Percentiles rank a stretch among this genome's conserved stretches.
phyloP scores from a whole-genome alignment of 768 basidiomycete genomes.

The Leccinum pellstonianum region DNA sequence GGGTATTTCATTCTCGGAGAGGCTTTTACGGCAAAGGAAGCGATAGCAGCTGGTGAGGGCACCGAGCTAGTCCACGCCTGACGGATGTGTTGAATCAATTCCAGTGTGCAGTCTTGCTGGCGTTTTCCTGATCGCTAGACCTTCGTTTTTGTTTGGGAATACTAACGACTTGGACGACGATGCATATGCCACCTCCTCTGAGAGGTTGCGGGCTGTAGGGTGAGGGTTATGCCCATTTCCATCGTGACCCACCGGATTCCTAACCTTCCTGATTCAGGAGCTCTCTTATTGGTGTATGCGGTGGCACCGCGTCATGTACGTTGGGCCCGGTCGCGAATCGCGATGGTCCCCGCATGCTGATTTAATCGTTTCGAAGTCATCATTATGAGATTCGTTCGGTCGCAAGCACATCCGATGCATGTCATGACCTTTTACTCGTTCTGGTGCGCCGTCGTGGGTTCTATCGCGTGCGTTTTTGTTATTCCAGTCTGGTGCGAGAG shows the following conservation, averaged over 20 bases:
- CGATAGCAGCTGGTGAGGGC: slow-evolving; percentile 49
- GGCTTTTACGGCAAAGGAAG: slow-evolving; percentile 51
- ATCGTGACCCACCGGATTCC: neutral
- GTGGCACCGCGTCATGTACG: slow-evolving; percentile 69
- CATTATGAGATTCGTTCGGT: slow-evolving; percentile 66
- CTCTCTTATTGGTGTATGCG: slow-evolving; percentile 59
- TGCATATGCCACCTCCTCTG: slow-evolving; percentile 17
- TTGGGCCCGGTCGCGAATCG: slow-evolving; percentile 1
- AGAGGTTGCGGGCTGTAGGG: slow-evolving; percentile 61
- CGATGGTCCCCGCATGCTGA: neutral
- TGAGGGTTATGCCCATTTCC: slow-evolving; percentile 21
- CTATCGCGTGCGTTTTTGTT: slow-evolving; percentile 9
- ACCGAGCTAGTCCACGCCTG: neutral
- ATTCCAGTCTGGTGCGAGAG: neutral
- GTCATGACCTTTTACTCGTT: slow-evolving; percentile 64
- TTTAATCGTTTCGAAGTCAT: slow-evolving; percentile 35
- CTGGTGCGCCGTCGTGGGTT: slow-evolving; percentile 41
- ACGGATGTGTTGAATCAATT: neutral
- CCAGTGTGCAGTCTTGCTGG: slow-evolving; percentile 67
- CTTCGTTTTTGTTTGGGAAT: slow-evolving; percentile 66
- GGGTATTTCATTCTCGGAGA: slow-evolving; percentile 67
- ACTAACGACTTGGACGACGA: neutral
- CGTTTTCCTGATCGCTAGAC: slow-evolving; percentile 80
- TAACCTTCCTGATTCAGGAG: slow-evolving; percentile 39
- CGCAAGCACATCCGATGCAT: slow-evolving; percentile 73